These are phyloP conservation scores for Cladosporium austrohemisphaericum DNA, from an alignment of 2,329 filamentous ascomycete species.

Conservation along the genomic window DNA sequence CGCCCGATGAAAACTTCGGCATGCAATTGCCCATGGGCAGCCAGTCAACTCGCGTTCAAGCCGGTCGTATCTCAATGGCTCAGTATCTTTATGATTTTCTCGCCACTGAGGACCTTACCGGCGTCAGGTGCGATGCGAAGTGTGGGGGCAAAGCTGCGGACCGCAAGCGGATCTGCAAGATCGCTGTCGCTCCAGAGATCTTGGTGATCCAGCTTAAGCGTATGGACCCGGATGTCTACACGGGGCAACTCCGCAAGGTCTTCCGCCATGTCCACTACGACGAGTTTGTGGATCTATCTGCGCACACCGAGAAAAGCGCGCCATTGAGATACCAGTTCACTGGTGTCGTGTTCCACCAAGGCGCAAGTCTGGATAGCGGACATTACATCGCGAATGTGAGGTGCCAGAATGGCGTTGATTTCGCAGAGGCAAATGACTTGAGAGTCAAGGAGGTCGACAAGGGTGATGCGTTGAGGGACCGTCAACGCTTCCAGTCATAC, in stretches of 20 bases:
- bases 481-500: slow-evolving; percentile 1
- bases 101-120: neutral
- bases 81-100: too few species aligned
- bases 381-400: slow-evolving; percentile 19
- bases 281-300: slow-evolving; percentile 1
- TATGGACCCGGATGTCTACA: neutral
- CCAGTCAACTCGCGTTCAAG: too few species aligned
- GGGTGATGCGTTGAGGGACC: neutral
- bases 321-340: neutral
- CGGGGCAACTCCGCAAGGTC: neutral
- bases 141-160: neutral
- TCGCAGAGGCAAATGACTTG: neutral
- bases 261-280: neutral
- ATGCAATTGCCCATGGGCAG: too few species aligned
- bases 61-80: too few species aligned
- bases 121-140: neutral
- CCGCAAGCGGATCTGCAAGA: neutral
- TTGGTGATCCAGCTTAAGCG: slow-evolving; percentile 16
- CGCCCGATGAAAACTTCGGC: too few species aligned
- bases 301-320: neutral
- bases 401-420: slow-evolving; percentile 20
- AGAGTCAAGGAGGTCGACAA: neutral
- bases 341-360: slow-evolving; percentile 16
- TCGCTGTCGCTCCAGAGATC: slow-evolving; percentile 15
- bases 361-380: slow-evolving; percentile 1